These are phyloP conservation scores for Pichia eremophila DNA, from an alignment of 805 yeast species.

Conservation along the genomic window DNA sequence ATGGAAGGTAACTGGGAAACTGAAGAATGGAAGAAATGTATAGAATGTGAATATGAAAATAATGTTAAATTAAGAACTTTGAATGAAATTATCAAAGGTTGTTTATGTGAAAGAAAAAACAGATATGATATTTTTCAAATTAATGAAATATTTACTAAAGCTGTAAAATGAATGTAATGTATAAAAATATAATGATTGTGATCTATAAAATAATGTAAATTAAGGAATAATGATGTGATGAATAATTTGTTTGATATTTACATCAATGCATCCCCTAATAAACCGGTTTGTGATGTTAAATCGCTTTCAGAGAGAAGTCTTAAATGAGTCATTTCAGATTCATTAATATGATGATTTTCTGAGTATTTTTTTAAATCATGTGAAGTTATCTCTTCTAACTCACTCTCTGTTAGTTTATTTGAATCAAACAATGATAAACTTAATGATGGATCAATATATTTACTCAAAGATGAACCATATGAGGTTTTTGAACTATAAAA, in stretches of 20 bases:
- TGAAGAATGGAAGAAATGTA: conserved; percentile 4
- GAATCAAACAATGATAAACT: background rate
- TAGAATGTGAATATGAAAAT: background rate
- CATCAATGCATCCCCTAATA: background rate
- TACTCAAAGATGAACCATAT: background rate
- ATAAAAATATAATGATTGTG: background rate
- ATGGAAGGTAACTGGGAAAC: conserved; percentile 40
- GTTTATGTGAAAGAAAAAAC: conserved; percentile 1
- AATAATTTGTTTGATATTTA: background rate
- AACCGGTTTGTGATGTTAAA: conserved; percentile 4
- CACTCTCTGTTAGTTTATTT: conserved; percentile 28
- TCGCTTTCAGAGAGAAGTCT: conserved; percentile 7
- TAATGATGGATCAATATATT: conserved; percentile 2
- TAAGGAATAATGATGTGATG: no score
- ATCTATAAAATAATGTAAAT: background rate
- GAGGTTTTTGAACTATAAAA: conserved; percentile 28
- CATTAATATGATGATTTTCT: conserved; percentile 1
- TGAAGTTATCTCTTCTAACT: conserved; percentile 34
- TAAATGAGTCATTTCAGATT: conserved; percentile 1
- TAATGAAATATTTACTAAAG: background rate
- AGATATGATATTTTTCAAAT: conserved; percentile 6
- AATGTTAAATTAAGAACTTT: background rate
- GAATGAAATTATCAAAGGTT: conserved; percentile 1
- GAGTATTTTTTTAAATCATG: background rate
- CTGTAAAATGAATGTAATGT: background rate